Evolutionary conservation across 139 green algal genomes (phyloP), one percentile per base, ranked within the genome.

Genomic region (Chlorella sorokiniana): DNA sequence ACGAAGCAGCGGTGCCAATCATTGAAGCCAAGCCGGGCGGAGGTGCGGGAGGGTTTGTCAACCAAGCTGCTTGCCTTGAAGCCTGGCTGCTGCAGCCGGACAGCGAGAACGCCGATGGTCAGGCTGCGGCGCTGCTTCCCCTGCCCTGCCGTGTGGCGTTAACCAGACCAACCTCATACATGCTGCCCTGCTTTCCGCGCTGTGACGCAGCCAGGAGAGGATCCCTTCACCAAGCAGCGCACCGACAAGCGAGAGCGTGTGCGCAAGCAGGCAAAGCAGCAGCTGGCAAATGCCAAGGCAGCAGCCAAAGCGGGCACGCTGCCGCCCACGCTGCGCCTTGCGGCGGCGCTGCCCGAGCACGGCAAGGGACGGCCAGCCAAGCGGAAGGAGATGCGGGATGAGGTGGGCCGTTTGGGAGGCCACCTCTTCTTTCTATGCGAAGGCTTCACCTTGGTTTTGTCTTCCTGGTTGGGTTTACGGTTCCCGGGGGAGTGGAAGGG

Each of bases 11-110:
- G 63, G 83, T 96, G n/a, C 87, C 90, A n/a, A 91, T 99, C 81
- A 93, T 98, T 59, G 94, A 98, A 68, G 96, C 95, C 25, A 91
- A 89, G 61, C 27, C 86, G 0, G 65, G 74, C n/a, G 94, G 98
- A 92, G 91, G 92, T 93, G 64, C 29, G 79, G 51, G 67, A 1
- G 22, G 38, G 37, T 45, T 23, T 1, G 27, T 63, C 42, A 3
- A 38, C 10, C 14, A 27, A 25, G 22, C 1, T 71, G 68, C 41
- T 3, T 56, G 40, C 4, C 68, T 16, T 25, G 11, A 56, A 56
- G 16, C 14, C 48, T 25, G 48, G 48, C 48, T 56, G 48, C 16
- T 16, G 48, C 16, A 16, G 14, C 11, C 16, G 48, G 48, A 56
- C 48, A 25, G 48, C 11, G 16, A 16, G 48, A 56, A 25, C 16